Evolutionary conservation across 2,329 filamentous ascomycete species (phyloP).

Genomic region (Pseudogymnoascus sp.): DNA sequence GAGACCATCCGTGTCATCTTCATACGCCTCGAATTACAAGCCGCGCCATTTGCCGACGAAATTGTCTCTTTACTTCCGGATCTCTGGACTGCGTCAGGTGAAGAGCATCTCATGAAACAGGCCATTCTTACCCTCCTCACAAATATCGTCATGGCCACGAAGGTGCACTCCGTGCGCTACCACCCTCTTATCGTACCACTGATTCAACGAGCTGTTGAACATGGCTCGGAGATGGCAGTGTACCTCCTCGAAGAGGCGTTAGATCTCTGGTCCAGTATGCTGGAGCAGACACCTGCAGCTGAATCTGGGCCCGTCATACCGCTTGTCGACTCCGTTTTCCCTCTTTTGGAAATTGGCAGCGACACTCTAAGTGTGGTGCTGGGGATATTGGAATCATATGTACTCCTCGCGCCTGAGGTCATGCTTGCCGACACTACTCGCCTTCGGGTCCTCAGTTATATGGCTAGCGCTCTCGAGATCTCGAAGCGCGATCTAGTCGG

Average conservation of each 20-base stretch:
- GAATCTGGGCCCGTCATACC: constrained; percentile 55
- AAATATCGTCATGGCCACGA: constrained; percentile 81
- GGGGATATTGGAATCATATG: constrained; percentile 62
- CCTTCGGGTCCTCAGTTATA: constrained; percentile 42
- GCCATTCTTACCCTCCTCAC: constrained; percentile 80
- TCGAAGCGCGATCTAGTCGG: constrained; percentile 53
- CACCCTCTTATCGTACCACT: constrained; percentile 76
- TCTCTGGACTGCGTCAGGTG: constrained; percentile 76
- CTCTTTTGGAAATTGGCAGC: constrained; percentile 59
- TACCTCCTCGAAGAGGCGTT: constrained; percentile 89
- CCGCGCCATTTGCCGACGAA: constrained; percentile 63
- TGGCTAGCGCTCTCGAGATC: constrained; percentile 44
- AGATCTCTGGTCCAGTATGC: constrained; percentile 77
- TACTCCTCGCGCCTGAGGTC: constrained; percentile 62
- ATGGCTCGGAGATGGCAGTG: constrained; percentile 65
- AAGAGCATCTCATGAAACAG: constrained; percentile 87
- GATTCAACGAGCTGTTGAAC: constrained; percentile 71
- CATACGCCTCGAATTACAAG: constrained; percentile 70
- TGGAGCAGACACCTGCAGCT: constrained; percentile 58
- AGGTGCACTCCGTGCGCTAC: constrained; percentile 67
- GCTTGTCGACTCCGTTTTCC: constrained; percentile 57
- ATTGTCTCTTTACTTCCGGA: constrained; percentile 74
- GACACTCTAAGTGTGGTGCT: constrained; percentile 57
- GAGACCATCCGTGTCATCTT: constrained; percentile 81
- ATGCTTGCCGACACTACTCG: constrained; percentile 53